A percentile compares a stretch with the other conserved stretches of the same genome.
phyloP scores from a whole-genome alignment of 495 filamentous ascomycete species.

The Neurospora sp. region DNA sequence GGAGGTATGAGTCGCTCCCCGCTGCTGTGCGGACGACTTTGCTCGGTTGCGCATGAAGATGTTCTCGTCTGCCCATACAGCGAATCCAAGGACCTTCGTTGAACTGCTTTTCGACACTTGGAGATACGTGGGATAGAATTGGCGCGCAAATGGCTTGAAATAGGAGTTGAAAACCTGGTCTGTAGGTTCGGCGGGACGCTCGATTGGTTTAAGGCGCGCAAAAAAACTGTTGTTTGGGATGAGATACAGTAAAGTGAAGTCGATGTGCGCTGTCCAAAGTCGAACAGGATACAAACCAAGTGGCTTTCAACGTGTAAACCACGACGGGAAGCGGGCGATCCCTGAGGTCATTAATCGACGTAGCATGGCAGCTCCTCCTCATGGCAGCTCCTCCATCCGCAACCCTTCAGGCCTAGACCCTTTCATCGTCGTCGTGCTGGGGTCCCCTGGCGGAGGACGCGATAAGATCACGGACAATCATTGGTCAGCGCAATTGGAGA shows the following conservation, averaged over 20 bases:
- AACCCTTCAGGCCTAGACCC: not conserved
- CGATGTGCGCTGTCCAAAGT: not conserved
- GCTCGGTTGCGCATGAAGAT: slow-evolving; percentile 24
- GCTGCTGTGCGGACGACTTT: slow-evolving; percentile 18
- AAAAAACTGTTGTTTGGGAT: not conserved
- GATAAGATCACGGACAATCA: not conserved
- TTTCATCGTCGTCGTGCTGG: not conserved
- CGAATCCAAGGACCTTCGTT: not conserved
- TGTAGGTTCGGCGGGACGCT: not conserved
- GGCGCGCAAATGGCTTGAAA: not conserved
- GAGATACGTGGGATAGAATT: not conserved
- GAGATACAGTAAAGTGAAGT: not conserved
- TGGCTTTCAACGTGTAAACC: not conserved
- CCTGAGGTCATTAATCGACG: not conserved
- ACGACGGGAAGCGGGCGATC: not conserved
- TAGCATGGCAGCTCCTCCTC: not conserved
- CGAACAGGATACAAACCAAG: not conserved
- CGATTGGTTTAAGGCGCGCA: not conserved
- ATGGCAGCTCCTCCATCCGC: not conserved
- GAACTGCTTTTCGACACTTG: not conserved
- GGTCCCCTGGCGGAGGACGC: not conserved
- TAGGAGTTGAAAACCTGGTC: not conserved
- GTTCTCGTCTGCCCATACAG: slow-evolving; percentile 15
- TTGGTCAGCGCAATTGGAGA: not conserved
- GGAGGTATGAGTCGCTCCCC: slow-evolving; percentile 8